Percentiles rank a stretch among this genome's conserved stretches.
Conservation (phyloP, 2,329 filamentous ascomycete genomes). For the Alternaria sp. region DNA sequence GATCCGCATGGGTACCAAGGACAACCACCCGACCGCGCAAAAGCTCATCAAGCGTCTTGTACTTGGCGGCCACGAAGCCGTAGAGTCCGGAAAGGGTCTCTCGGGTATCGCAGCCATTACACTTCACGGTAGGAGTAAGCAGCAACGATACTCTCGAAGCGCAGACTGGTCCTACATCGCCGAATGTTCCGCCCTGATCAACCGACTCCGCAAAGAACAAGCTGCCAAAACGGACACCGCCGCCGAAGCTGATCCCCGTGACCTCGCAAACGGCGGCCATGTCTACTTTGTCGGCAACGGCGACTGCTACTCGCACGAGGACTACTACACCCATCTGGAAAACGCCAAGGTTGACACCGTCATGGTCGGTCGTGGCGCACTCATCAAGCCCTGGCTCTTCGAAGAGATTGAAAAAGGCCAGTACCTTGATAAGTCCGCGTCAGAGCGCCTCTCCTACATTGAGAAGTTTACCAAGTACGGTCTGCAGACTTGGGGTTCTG, state of each 20-base stretch:
- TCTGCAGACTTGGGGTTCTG: slow-evolving; percentile 92
- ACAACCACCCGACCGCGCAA: slow-evolving; percentile 77
- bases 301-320: slow-evolving; percentile 90
- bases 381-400: slow-evolving; percentile 98
- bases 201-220: slow-evolving; percentile 74
- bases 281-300: slow-evolving; percentile 96
- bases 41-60: slow-evolving; percentile 84
- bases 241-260: slow-evolving; percentile 76
- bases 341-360: slow-evolving; percentile 86
- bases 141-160: slow-evolving; percentile 89
- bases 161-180: slow-evolving; percentile 98
- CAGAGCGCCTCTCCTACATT: slow-evolving; percentile 82
- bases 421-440: slow-evolving; percentile 92
- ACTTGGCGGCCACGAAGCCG: slow-evolving; percentile 76
- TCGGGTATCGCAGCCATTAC: slow-evolving; percentile 90
- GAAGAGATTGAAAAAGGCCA: slow-evolving; percentile 93
- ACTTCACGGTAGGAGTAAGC: slow-evolving; percentile 88
- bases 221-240: slow-evolving; percentile 75
- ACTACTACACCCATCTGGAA: slow-evolving; percentile 81
- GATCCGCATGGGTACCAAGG: slow-evolving; percentile 88
- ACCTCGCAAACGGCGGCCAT: slow-evolving; percentile 70
- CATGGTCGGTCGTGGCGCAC: slow-evolving; percentile 94
- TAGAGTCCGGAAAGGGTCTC: slow-evolving; percentile 66
- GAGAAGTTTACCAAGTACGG: slow-evolving; percentile 92
- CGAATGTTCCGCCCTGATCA: slow-evolving; percentile 84